phyloP scores from a whole-genome alignment of 441 rosid genomes.

The Brassica balearica region DNA sequence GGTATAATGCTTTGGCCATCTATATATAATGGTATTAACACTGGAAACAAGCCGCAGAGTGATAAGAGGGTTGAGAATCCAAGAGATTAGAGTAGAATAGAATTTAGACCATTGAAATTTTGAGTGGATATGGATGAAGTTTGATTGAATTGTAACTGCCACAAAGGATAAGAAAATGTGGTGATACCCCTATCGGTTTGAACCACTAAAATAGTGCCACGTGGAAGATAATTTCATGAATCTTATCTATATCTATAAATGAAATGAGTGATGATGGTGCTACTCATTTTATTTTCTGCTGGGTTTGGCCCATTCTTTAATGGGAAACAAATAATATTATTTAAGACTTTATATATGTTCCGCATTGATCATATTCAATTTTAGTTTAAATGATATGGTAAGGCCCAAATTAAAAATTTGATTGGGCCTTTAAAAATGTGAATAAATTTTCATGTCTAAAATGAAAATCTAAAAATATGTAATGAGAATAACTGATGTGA shows the following conservation, averaged over 20 bases:
- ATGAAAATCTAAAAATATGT: not conserved
- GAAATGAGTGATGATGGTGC: constrained; percentile 43
- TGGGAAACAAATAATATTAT: constrained; percentile 12
- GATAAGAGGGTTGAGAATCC: constrained; percentile 35
- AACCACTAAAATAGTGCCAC: constrained; percentile 29
- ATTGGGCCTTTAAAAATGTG: not conserved
- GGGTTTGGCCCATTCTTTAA: constrained; percentile 1
- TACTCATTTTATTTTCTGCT: constrained; percentile 21
- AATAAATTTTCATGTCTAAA: not conserved
- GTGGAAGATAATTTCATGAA: constrained; percentile 41
- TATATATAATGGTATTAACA: constrained; percentile 42
- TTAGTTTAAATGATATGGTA: not conserved
- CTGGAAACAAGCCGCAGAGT: constrained; percentile 11
- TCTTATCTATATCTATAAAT: constrained; percentile 41
- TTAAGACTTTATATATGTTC: not conserved
- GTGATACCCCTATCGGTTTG: constrained; percentile 39
- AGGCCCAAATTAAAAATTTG: not conserved
- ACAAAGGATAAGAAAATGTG: constrained; percentile 37
- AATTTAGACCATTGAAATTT: constrained; percentile 38
- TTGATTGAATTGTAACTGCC: constrained; percentile 34
- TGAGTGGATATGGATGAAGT: constrained; percentile 36
- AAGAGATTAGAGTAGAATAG: not conserved
- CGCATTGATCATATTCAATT: not conserved
- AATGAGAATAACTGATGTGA: not conserved
- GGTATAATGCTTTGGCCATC: constrained; percentile 15